A percentile compares a stretch with the other conserved stretches of the same genome.
Conservation (phyloP, 202 grass and related monocot species). For the Miscanthus sacchariflorus region DNA sequence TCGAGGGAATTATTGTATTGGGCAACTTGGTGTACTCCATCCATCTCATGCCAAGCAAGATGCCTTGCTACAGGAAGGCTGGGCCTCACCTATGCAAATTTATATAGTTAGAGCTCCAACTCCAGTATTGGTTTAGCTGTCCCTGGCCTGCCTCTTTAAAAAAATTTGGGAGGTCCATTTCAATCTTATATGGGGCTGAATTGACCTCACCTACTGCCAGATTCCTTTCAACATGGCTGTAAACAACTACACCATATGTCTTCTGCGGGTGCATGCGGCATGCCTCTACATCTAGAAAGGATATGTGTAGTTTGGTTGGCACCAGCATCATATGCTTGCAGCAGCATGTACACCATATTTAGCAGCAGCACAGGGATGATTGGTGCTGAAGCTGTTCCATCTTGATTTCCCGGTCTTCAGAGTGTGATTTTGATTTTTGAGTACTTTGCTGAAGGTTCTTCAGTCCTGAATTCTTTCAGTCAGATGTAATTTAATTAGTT, state of each 20-base stretch:
- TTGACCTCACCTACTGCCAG: slow-evolving; percentile 48
- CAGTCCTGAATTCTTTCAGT: neutral
- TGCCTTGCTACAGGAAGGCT: slow-evolving; percentile 34
- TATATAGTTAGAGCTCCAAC: slow-evolving; percentile 32
- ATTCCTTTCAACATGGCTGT: slow-evolving; percentile 51
- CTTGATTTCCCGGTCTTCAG: neutral
- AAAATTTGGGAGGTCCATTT: slow-evolving; percentile 43
- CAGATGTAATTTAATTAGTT: neutral
- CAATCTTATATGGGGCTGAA: slow-evolving; percentile 38
- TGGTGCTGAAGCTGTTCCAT: neutral
- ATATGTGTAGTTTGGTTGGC: slow-evolving; percentile 24
- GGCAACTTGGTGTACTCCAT: neutral
- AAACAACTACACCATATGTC: slow-evolving; percentile 34
- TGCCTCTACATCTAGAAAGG: slow-evolving; percentile 2
- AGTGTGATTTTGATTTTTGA: neutral
- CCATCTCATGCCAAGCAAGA: slow-evolving; percentile 27
- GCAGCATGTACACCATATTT: slow-evolving; percentile 23
- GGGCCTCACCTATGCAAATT: slow-evolving; percentile 46
- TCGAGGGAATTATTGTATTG: slow-evolving; percentile 22
- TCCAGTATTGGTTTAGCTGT: slow-evolving; percentile 52
- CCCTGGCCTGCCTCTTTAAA: slow-evolving; percentile 39
- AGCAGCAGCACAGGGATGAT: neutral
- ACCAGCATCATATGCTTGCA: slow-evolving; percentile 18
- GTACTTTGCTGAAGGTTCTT: neutral
- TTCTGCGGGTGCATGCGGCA: slow-evolving; percentile 5